Evolutionary conservation across 805 yeast species (phyloP), one percentile per base, ranked within the genome.

Genomic region (Starmerella ratchasimensis): DNA sequence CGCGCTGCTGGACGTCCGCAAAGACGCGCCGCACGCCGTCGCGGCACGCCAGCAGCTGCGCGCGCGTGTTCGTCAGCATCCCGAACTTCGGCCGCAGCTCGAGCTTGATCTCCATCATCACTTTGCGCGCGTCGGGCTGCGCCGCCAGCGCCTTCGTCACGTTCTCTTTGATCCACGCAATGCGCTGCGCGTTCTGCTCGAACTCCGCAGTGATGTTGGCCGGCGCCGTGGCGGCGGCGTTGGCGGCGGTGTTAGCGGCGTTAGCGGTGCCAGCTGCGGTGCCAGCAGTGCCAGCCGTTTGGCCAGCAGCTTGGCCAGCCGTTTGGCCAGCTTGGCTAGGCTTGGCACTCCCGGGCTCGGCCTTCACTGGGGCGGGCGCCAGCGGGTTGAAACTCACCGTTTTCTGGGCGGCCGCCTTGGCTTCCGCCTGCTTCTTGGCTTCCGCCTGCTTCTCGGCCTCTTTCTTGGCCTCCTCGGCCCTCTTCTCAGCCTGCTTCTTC

Each of bases 81-180:
- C 98, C 97, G 47, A 90, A 74, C 53, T 78, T 80, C 5, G 95
- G 90, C 52, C 82, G 82, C 47, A 90, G 72, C 50, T 76, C 74
- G 34, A 95, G 64, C 52, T 77, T 78, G 38, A 74, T 67, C n/a
- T 68, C 66, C 15, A 69, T 65, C 25, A 75, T 66, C n/a, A 57
- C 53, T 33, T 68, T 71, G 48, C 76, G 76, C 26, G 70, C 52
- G 22, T 62, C 69, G 20, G 69, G 67, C 47, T 76, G 65, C n/a
- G 57, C 54, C 27, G 65, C 61, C 23, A 83, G 66, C 8, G 71
- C 71, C 10, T 62, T 66, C 3, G 74, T 74, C 11, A 86, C 65
- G 16, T 71, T 65, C 1, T 45, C 45, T 52, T 84, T 81, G 43
- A 82, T 79, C 29, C 69, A 67, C 37, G 42, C 43, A 36, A 55